Evolutionary conservation across 208 protist species (phyloP), one percentile per base, ranked within the genome.

Genomic region (Trypanosoma mega): DNA sequence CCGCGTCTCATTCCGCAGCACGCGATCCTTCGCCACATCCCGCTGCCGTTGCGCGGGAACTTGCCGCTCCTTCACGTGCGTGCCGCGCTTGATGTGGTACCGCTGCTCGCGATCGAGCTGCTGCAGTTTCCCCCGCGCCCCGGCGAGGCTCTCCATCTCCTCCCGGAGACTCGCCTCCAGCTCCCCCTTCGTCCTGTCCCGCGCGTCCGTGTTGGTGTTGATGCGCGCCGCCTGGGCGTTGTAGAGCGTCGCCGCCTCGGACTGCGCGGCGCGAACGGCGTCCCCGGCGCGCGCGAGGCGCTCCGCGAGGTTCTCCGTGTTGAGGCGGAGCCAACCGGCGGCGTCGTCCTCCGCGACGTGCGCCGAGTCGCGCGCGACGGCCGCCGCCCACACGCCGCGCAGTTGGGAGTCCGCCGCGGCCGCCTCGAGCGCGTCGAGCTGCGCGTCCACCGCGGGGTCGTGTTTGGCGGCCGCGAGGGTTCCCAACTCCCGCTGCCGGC

Each of bases 21-120:
- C 63, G 55, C 87, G 73, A 58, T 66, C 62, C 64, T 87, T 57
- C 33, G 71, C 68, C n/a, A 39, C 74, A 34, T 59, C 55, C 20
- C 60, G 29, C 45, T 67, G 46, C 56, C 67, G 83, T 36, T 85
- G 73, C 50, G 77, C 43, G 18, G 78, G 21, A 20, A 81, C 50
- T 39, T 47, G 47, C 23, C 21, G 21, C 31, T 52, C 63, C 54
- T 49, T 52, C 39, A 61, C 70, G 62, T 58, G 67, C 12, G 87
- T 90, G 41, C 87, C 87, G 55, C 87, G 87, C 50, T 78, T 67
- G 51, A 77, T 66, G 77, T 93, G 87, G 63, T 68, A 89, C 33
- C 58, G 64, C 69, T 86, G 70, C 65, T 93, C 87, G 51, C 61
- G 53, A 37, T 87, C 80, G 18, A 88, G 53, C 63, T 90, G 82